These are phyloP conservation scores for Hypoxylon sp. DNA, from an alignment of 2,329 filamentous ascomycete genomes.

Conservation along the genomic window DNA sequence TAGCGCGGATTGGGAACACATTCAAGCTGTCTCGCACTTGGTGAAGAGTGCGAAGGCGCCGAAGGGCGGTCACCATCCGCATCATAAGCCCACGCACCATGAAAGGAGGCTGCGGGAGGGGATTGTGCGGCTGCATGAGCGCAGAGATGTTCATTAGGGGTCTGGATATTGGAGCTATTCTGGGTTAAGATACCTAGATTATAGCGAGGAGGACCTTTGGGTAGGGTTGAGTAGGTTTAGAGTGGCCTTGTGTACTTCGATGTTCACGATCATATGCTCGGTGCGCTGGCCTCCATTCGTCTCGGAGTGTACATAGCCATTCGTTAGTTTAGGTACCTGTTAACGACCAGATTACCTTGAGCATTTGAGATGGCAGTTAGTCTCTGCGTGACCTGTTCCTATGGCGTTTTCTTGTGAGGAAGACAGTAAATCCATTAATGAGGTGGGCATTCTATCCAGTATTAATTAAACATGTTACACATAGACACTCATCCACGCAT, in stretches of 20 bases:
- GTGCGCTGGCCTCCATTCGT: conserved; percentile 8
- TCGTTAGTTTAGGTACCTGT: conserved; percentile 10
- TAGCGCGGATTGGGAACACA: conserved; percentile 59
- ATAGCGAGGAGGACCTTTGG: background rate
- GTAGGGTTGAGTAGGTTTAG: background rate
- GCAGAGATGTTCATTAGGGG: background rate
- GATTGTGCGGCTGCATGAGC: conserved; percentile 8
- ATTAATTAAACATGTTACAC: background rate
- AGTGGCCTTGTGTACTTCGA: background rate
- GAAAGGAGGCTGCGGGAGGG: background rate
- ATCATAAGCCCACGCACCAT: background rate
- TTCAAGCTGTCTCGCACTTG: conserved; percentile 53
- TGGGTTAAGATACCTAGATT: background rate
- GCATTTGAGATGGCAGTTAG: background rate
- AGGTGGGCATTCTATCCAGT: background rate
- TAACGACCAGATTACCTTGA: background rate
- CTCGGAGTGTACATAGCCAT: conserved; percentile 11
- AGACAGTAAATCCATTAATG: background rate
- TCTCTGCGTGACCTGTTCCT: background rate
- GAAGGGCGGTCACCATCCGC: background rate
- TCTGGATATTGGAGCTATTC: background rate
- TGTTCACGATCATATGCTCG: background rate
- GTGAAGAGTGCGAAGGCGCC: conserved; percentile 51
- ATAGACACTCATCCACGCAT: conserved; percentile 33
- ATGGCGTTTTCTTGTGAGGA: background rate